Evolutionary conservation across 2,329 filamentous ascomycete genomes (phyloP).

Genomic region (Trichoderma lentiforme): DNA sequence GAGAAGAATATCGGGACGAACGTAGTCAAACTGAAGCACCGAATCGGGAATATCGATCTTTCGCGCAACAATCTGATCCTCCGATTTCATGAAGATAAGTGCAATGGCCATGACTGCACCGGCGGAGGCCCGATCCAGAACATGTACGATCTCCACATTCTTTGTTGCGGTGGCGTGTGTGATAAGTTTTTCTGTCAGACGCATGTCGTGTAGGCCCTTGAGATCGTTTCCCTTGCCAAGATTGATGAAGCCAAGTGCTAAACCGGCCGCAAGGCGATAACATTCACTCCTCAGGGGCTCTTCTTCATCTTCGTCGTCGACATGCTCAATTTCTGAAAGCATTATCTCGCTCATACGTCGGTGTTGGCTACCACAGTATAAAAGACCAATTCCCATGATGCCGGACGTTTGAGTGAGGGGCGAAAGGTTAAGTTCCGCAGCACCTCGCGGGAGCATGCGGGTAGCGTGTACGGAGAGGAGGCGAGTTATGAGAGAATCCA

Average conservation of each 20-base stretch:
- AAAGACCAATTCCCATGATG: conserved; percentile 91
- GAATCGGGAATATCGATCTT: conserved; percentile 95
- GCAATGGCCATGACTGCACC: conserved; percentile 89
- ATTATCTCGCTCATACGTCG: conserved; percentile 98
- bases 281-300: conserved; percentile 87
- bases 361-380: conserved; percentile 95
- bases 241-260: conserved; percentile 91
- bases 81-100: conserved; percentile 96
- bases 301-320: conserved; percentile 76
- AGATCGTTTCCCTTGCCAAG: conserved; percentile 85
- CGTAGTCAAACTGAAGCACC: conserved; percentile 87
- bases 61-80: conserved; percentile 78
- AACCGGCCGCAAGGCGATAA: conserved; percentile 92
- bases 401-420: conserved; percentile 92
- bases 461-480: conserved; percentile 94
- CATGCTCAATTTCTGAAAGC: conserved; percentile 92
- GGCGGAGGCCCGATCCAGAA: conserved; percentile 87
- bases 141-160: conserved; percentile 86
- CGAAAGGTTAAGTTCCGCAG: conserved; percentile 90
- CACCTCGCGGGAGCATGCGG: conserved; percentile 85
- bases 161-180: conserved; percentile 83
- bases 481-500: conserved; percentile 93
- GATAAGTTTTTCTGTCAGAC: conserved; percentile 82
- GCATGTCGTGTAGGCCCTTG: conserved; percentile 89
- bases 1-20: conserved; percentile 88